phyloP scores from a whole-genome alignment of 768 basidiomycete genomes.

The Terana coerulea region DNA sequence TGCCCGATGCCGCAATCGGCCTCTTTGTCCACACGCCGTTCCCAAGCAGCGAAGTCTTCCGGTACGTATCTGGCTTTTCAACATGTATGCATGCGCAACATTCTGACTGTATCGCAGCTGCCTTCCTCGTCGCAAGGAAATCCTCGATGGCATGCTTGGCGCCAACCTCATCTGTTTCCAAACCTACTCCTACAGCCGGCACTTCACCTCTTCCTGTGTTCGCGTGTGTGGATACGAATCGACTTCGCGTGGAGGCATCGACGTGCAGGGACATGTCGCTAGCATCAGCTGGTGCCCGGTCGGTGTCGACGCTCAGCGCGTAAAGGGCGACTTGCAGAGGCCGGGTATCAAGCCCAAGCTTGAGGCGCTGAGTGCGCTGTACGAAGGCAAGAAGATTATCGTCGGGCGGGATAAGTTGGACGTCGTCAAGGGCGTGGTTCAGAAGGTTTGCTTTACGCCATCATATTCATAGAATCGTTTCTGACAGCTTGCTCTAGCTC shows the following conservation, averaged over 20 bases:
- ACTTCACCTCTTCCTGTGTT: constrained; percentile 92
- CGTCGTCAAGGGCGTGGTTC: constrained; percentile 96
- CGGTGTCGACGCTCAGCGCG: constrained; percentile 90
- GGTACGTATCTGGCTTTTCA: constrained; percentile 40
- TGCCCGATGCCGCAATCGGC: constrained; percentile 72
- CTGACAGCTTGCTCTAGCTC: constrained; percentile 43
- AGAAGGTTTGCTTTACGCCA: constrained; percentile 61
- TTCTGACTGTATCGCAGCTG: constrained; percentile 13
- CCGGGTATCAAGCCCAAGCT: constrained; percentile 90
- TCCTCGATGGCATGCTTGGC: constrained; percentile 96
- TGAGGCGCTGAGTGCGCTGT: constrained; percentile 75
- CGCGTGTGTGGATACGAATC: constrained; percentile 96
- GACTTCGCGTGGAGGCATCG: constrained; percentile 56
- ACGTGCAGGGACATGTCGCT: constrained; percentile 82
- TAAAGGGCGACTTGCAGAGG: constrained; percentile 64
- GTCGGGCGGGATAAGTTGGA: constrained; percentile 97
- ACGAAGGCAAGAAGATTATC: constrained; percentile 97
- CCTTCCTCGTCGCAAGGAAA: constrained; percentile 74
- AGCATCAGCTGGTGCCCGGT: constrained; percentile 90
- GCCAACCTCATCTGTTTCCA: constrained; percentile 97
- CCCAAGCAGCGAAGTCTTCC: constrained; percentile 94
- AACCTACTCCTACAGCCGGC: constrained; percentile 93
- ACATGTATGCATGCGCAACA: background rate
- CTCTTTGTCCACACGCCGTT: constrained; percentile 98
- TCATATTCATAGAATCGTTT: background rate